phyloP scores from a whole-genome alignment of 495 filamentous ascomycete genomes.

The Aspergillus leporis region DNA sequence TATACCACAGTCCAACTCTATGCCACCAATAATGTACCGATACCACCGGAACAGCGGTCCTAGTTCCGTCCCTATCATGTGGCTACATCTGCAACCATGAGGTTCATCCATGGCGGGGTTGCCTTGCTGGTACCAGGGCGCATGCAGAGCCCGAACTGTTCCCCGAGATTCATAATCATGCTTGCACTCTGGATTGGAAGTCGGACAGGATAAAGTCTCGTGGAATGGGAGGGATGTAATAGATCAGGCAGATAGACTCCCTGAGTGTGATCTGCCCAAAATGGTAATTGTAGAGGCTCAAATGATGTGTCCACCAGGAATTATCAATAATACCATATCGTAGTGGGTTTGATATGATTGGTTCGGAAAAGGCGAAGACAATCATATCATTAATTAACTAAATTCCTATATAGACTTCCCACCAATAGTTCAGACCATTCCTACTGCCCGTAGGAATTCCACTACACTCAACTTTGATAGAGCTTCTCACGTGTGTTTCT shows the following conservation, averaged over 20 bases:
- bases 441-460: neutral
- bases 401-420: neutral
- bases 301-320: neutral
- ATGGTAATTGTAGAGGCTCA: neutral
- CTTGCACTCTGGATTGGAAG: neutral
- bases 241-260: neutral
- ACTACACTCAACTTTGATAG: neutral
- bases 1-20: neutral
- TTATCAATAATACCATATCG: too few relatives aligned
- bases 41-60: neutral
- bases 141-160: neutral
- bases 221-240: neutral
- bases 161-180: neutral
- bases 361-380: too few relatives aligned
- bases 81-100: neutral
- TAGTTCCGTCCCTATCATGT: neutral
- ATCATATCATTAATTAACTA: neutral
- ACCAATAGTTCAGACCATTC: neutral
- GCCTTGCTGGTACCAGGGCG: too few relatives aligned
- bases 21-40: neutral
- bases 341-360: too few relatives aligned
- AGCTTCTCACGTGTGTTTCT: neutral
- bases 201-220: neutral
- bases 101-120: neutral
- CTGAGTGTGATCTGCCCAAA: neutral